phyloP scores from a whole-genome alignment of 169 alveolate species.

The Babesia sp. region DNA sequence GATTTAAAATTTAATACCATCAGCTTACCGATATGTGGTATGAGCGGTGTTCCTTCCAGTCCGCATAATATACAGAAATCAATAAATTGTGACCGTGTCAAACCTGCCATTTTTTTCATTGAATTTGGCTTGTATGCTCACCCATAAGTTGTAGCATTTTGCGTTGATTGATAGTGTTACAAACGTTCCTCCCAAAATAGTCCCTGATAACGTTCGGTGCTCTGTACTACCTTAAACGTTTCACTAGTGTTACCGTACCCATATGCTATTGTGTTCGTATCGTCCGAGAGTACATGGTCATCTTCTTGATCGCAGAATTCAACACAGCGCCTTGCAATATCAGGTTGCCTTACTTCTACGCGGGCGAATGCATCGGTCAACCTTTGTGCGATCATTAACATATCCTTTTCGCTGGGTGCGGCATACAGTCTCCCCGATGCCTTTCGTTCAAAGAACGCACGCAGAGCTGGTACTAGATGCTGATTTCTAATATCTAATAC shows the following conservation, averaged over 20 bases:
- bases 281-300: conserved; percentile 57
- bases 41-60: conserved; percentile 18
- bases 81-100: conserved; percentile 48
- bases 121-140: not conserved
- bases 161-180: conserved; percentile 42
- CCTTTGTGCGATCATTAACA: conserved; percentile 30
- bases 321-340: conserved; percentile 52
- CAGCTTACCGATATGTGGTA: conserved; percentile 54
- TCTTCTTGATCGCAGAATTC: conserved; percentile 47
- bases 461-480: conserved; percentile 13
- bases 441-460: conserved; percentile 32
- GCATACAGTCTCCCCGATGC: conserved; percentile 24
- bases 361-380: conserved; percentile 47
- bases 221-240: not conserved
- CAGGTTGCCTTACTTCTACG: conserved; percentile 42
- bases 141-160: conserved; percentile 41
- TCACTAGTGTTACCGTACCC: conserved; percentile 14
- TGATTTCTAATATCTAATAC: conserved; percentile 35
- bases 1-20: not conserved
- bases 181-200: conserved; percentile 45
- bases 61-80: conserved; percentile 62
- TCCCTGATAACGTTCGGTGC: conserved; percentile 68
- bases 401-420: conserved; percentile 39
- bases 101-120: not conserved
- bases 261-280: conserved; percentile 56